Base-by-base conservation (phyloP, 2,329 filamentous ascomycete species). In the Endoconidiophora laricicola region DNA sequence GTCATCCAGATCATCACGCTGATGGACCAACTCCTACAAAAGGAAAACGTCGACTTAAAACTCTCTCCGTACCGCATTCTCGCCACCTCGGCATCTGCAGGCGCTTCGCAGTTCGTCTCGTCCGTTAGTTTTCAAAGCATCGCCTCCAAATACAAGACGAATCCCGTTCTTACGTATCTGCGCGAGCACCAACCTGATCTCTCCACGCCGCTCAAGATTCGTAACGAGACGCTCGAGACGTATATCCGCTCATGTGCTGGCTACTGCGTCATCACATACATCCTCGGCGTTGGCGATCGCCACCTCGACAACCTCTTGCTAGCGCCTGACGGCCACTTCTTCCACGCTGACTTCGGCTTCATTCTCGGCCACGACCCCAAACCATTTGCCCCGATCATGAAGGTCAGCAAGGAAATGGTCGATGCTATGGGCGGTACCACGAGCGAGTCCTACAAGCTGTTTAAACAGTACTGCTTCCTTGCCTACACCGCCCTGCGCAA, bases 261-360 rank as follows among this genome's bases (percentile, higher is more conserved):
- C 33, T 98, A 98, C 66, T 96, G 91, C 63, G 91, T 98, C 12
- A 95, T 98, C 57, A 98, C 93, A 0, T 98, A 98, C 63, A 84
- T 98, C 14, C 76, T 98, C 10, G 93, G 91, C 29, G 91, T 98
- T 2, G 91, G 91, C 18, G 91, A 98, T 62, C 81, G 91, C 1
- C 91, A 98, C 65, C 74, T 96, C 2, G 91, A 98, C 63, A 98
- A 98, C 59, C 76, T 98, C 1, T 78, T 98, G 23, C 77, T 98
- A 4, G 78, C 87, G 0, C 88, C 91, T 1, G 83, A 88, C 57
- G 91, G 79, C 0, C 86, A 93, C 64, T 98, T 98, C 70, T 95
- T 98, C 73, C 91, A 98, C 62, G 88, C 90, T 26, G 91, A 98
- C 63, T 98, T 98, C 59, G 91, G 93, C 40, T 98, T 94, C 65